phyloP scores from a whole-genome alignment of 1,284 basidiomycete species.

The Takashimella koratensis region DNA sequence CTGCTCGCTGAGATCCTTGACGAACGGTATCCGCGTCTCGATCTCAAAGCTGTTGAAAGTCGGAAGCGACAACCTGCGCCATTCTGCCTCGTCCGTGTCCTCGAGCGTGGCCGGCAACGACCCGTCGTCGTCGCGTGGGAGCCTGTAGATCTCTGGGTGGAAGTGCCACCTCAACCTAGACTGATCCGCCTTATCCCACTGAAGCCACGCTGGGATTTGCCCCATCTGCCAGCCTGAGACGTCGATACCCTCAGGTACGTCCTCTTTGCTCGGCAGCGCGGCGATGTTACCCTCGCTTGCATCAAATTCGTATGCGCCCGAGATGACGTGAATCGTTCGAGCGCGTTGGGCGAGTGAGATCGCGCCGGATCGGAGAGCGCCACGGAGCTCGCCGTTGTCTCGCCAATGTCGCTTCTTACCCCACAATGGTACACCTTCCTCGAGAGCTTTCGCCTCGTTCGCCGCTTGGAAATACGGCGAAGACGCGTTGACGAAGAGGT shows the following conservation, averaged over 20 bases:
- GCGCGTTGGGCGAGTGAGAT: slow-evolving; percentile 17
- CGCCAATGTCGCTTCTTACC: slow-evolving; percentile 30
- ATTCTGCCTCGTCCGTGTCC: slow-evolving; percentile 24
- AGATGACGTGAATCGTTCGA: slow-evolving; percentile 34
- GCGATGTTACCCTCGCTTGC: slow-evolving; percentile 3
- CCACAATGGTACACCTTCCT: slow-evolving; percentile 16
- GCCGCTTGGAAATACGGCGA: slow-evolving; percentile 25
- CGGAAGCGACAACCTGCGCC: slow-evolving; percentile 29
- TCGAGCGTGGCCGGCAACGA: slow-evolving; percentile 1
- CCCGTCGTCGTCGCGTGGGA: slow-evolving; percentile 32
- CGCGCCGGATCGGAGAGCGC: slow-evolving; percentile 32
- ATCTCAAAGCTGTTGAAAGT: slow-evolving; percentile 43
- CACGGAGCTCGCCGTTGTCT: slow-evolving; percentile 44
- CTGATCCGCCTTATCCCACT: slow-evolving; percentile 22
- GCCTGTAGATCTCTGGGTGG: slow-evolving; percentile 35
- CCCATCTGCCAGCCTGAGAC: slow-evolving; percentile 24
- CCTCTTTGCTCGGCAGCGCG: neutral
- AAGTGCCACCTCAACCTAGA: slow-evolving; percentile 33
- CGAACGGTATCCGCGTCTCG: slow-evolving; percentile 31
- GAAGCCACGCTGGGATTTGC: slow-evolving; percentile 41
- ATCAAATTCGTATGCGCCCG: slow-evolving; percentile 27
- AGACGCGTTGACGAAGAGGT: slow-evolving; percentile 39
- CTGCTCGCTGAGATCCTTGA: slow-evolving; percentile 33
- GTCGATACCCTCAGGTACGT: slow-evolving; percentile 3
- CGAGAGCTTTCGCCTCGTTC: slow-evolving; percentile 15